A percentile compares a stretch with the other conserved stretches of the same genome.
Evolutionary conservation across 2,329 filamentous ascomycete genomes (phyloP).

Genomic region (Didymella exigua): DNA sequence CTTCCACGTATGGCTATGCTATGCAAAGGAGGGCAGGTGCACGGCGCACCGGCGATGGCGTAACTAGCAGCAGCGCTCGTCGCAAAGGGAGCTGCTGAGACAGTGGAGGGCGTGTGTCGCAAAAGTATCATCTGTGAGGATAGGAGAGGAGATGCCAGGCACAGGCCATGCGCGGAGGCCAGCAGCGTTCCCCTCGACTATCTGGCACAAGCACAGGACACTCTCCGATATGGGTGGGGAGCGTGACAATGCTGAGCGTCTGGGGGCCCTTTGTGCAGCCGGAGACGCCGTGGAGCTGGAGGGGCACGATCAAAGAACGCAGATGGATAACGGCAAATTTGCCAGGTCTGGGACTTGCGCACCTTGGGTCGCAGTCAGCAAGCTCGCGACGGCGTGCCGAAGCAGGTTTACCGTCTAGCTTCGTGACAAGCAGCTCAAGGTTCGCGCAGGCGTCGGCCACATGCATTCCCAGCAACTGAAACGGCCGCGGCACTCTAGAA

Average conservation of each 20-base stretch:
- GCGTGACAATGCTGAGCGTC: conserved; percentile 7
- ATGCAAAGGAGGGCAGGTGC: not conserved
- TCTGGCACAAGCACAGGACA: conserved; percentile 15
- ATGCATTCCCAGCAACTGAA: conserved; percentile 14
- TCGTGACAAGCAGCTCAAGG: conserved; percentile 4
- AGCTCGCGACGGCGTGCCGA: conserved; percentile 4
- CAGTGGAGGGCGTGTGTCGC: conserved; percentile 12
- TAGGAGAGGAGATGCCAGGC: conserved; percentile 17
- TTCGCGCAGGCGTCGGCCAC: conserved; percentile 9
- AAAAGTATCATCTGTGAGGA: conserved; percentile 4
- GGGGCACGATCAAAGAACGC: conserved; percentile 8
- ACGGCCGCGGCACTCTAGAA: conserved; percentile 18
- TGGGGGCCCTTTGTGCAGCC: conserved; percentile 6
- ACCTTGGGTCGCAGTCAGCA: conserved; percentile 5
- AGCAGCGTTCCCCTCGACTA: conserved; percentile 14
- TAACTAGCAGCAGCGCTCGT: conserved; percentile 10
- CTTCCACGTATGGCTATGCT: conserved; percentile 2
- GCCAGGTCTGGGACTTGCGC: conserved; percentile 9
- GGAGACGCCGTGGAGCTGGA: conserved; percentile 10
- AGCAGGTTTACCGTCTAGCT: not conserved
- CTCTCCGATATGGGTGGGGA: conserved; percentile 4
- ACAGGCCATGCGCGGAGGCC: conserved; percentile 14
- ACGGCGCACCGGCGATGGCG: conserved; percentile 2
- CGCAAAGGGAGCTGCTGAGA: conserved; percentile 20
- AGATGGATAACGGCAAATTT: not conserved